Evolutionary conservation across 805 yeast species (phyloP), one percentile per base, ranked within the genome.

Genomic region (Metschnikowia matae): DNA sequence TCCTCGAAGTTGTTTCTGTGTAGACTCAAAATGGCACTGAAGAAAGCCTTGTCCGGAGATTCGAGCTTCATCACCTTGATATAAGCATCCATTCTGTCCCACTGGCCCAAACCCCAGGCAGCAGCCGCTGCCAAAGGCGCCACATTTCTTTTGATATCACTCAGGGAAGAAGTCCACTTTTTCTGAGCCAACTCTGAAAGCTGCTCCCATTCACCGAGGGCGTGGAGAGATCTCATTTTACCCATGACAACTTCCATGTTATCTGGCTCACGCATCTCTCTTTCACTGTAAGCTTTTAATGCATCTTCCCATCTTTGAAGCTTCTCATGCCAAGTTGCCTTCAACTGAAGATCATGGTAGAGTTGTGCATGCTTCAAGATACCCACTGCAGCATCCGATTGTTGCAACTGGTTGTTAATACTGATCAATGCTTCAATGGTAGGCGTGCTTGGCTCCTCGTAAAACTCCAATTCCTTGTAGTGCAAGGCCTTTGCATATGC

Each of bases 91-190:
- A 95, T 91, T 60, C 88, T 78, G 57, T 90, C 97, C 99, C 99
- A 95, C 62, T 89, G 94, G 1, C 92, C 92, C 39, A 95, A 73
- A 14, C 98, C 97, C 99, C 99, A 94, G 1, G 98, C 89, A 1
- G 99, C 97, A 2, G 98, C 97, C 0, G 99, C 99, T 0, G 98
- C 99, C 48, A 95, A 71, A 0, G 99, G 98, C 1, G 99, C 99
- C 58, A 94, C 90, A 5, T 85, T 81, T 49, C 96, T 75, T 58
- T 84, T 80, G 37, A 83, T 81, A 15, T 89, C 96, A 29, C 83
- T 76, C 1, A 88, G 75, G 0, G 96, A 80, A 31, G 76, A 73
- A 17, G 71, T 74, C 99, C 99, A 94, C 62, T 88, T 89, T 40
- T 83, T 84, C 58, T 83, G 85, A 0, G 97, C 96, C 49, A 94